A percentile compares a stretch with the other conserved stretches of the same genome.
These are phyloP conservation scores for Xylariaceae sp. DNA, from an alignment of 2,329 filamentous ascomycete species.

Conservation along the genomic window DNA sequence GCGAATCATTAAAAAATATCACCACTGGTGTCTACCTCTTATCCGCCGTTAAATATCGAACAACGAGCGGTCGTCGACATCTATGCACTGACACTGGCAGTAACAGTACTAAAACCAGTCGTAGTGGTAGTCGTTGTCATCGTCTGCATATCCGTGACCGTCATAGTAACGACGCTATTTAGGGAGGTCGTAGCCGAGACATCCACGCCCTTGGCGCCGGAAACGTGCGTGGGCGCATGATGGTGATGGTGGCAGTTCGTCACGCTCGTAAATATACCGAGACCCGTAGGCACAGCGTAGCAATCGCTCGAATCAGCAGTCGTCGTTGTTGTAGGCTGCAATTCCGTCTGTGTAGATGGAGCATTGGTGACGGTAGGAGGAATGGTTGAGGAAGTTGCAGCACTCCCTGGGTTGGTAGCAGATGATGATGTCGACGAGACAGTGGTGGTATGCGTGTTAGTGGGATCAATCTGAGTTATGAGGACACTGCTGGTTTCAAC, in stretches of 20 bases:
- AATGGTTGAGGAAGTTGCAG: neutral
- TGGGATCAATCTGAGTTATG: conserved; percentile 1
- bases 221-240: neutral
- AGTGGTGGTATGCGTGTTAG: conserved; percentile 4
- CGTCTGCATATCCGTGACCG: neutral
- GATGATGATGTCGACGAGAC: neutral
- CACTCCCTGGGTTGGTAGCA: neutral
- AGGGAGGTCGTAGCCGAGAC: neutral
- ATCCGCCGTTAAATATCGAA: no score
- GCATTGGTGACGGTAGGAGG: conserved; percentile 4
- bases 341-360: conserved; percentile 3
- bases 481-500: neutral
- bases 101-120: neutral
- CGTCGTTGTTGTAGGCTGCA: conserved; percentile 3
- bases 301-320: conserved; percentile 3
- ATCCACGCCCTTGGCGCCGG: neutral
- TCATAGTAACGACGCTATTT: neutral
- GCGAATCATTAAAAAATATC: no score
- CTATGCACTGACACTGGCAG: neutral
- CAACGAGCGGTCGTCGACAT: no score
- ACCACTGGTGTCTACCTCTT: no score
- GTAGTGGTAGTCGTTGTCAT: neutral
- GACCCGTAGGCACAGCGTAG: neutral
- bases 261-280: neutral
- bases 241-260: neutral